Evolutionary conservation across 2,329 filamentous ascomycete species (phyloP).

Genomic region (Periconia digitata): DNA sequence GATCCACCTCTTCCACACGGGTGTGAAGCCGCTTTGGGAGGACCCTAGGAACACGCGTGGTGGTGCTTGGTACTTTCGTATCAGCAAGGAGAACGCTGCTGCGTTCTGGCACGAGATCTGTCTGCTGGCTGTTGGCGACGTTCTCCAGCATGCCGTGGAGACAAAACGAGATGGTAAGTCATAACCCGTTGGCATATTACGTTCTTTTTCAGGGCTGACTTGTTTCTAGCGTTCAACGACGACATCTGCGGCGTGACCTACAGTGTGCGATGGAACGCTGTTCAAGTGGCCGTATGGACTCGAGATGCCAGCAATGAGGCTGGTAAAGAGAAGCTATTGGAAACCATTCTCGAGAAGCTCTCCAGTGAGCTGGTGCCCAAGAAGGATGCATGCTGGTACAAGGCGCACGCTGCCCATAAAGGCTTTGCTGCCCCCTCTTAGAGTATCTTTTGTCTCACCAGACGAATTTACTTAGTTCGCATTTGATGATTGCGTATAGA

Average conservation of each 20-base stretch:
- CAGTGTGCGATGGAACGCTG: conserved; percentile 84
- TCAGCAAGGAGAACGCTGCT: conserved; percentile 71
- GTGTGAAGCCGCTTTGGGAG: conserved; percentile 81
- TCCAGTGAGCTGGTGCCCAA: conserved; percentile 73
- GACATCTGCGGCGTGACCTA: conserved; percentile 85
- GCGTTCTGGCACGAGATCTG: conserved; percentile 82
- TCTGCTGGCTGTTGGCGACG: conserved; percentile 80
- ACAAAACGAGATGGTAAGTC: conserved; percentile 59
- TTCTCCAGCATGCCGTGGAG: conserved; percentile 72
- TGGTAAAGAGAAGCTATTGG: conserved; percentile 74
- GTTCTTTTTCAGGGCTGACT: conserved; percentile 2
- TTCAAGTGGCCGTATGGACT: conserved; percentile 92
- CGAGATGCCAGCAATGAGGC: conserved; percentile 79
- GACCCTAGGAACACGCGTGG: conserved; percentile 84
- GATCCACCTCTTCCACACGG: conserved; percentile 78
- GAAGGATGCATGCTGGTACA: conserved; percentile 72
- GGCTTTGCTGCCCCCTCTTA: conserved; percentile 58
- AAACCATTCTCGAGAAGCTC: conserved; percentile 72
- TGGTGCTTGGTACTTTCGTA: conserved; percentile 89
- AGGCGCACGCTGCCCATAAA: conserved; percentile 84
- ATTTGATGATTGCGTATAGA: background rate
- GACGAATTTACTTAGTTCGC: too few relatives aligned
- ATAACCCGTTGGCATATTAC: conserved; percentile 2
- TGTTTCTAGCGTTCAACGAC: conserved; percentile 60
- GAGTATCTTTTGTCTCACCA: background rate